phyloP scores from a whole-genome alignment of 345 rosid genomes.

The Ceriops zippeliana region DNA sequence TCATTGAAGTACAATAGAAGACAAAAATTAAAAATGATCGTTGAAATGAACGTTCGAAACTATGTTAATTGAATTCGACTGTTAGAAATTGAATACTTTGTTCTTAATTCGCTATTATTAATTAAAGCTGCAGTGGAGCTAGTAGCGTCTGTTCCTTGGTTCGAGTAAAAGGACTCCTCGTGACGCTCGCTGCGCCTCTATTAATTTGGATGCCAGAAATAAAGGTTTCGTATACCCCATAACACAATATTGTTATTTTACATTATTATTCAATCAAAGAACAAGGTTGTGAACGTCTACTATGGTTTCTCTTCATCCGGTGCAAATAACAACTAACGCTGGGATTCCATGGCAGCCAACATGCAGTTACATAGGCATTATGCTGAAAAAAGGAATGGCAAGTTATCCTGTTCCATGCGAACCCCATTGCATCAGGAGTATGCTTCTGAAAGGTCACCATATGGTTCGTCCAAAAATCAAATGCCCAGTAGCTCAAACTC shows the following conservation, averaged over 20 bases:
- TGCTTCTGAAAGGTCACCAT: background rate
- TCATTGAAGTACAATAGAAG: too few relatives aligned
- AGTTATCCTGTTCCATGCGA: conserved; percentile 13
- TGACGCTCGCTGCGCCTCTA: conserved; percentile 1
- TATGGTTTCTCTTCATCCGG: conserved; percentile 13
- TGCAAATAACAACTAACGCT: background rate
- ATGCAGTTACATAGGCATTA: conserved; percentile 8
- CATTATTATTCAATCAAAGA: conserved; percentile 20
- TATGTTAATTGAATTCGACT: too few relatives aligned
- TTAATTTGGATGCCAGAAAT: background rate
- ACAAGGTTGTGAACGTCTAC: conserved; percentile 21
- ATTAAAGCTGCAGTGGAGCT: too few relatives aligned
- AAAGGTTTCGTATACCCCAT: conserved; percentile 3
- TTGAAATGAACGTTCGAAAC: too few relatives aligned
- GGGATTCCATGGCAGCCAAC: conserved; percentile 8
- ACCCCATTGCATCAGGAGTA: conserved; percentile 3
- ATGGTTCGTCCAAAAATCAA: conserved; percentile 1
- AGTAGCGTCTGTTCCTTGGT: too few relatives aligned
- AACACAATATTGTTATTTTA: conserved; percentile 7
- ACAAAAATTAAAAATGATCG: too few relatives aligned
- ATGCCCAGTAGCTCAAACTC: conserved; percentile 24
- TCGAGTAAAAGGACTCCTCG: background rate
- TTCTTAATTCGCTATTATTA: too few relatives aligned
- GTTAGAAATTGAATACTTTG: too few relatives aligned
- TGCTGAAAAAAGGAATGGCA: conserved; percentile 9